phyloP scores from a whole-genome alignment of 805 yeast genomes.

The Cyberlindnera misumaiensis region DNA sequence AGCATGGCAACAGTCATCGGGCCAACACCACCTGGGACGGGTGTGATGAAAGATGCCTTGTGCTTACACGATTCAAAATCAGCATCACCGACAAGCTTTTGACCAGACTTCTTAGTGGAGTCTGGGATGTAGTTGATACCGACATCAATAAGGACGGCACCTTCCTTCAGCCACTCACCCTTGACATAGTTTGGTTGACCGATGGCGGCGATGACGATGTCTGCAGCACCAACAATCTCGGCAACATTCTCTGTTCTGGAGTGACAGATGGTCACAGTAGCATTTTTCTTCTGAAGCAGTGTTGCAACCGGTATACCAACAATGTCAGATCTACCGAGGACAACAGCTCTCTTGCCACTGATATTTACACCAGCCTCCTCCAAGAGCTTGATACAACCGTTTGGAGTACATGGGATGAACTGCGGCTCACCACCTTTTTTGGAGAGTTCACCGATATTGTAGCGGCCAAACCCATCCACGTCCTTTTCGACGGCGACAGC shows the following conservation, averaged over 20 bases:
- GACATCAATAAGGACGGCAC: conserved; percentile 70
- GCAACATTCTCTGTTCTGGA: conserved; percentile 52
- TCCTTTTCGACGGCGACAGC: conserved; percentile 64
- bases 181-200: conserved; percentile 66
- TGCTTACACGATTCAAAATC: conserved; percentile 51
- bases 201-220: conserved; percentile 71
- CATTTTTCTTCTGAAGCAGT: conserved; percentile 60
- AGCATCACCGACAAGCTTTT: conserved; percentile 72
- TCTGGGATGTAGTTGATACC: conserved; percentile 76
- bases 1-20: conserved; percentile 89
- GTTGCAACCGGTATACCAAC: conserved; percentile 80
- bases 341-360: conserved; percentile 70
- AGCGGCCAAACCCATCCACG: conserved; percentile 79
- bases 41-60: conserved; percentile 64
- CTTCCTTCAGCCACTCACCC: conserved; percentile 68
- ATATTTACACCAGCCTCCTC: conserved; percentile 48
- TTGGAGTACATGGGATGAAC: conserved; percentile 79
- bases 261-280: conserved; percentile 73
- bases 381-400: conserved; percentile 66
- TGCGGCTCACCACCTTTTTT: conserved; percentile 66
- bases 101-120: conserved; percentile 58
- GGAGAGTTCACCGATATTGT: conserved; percentile 69
- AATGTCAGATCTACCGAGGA: conserved; percentile 78
- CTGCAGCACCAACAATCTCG: conserved; percentile 52
- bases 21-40: conserved; percentile 90